A percentile compares a stretch with the other conserved stretches of the same genome.
Conservation (phyloP, 306 rosid genomes). For the Gastrolobium bilobum region DNA sequence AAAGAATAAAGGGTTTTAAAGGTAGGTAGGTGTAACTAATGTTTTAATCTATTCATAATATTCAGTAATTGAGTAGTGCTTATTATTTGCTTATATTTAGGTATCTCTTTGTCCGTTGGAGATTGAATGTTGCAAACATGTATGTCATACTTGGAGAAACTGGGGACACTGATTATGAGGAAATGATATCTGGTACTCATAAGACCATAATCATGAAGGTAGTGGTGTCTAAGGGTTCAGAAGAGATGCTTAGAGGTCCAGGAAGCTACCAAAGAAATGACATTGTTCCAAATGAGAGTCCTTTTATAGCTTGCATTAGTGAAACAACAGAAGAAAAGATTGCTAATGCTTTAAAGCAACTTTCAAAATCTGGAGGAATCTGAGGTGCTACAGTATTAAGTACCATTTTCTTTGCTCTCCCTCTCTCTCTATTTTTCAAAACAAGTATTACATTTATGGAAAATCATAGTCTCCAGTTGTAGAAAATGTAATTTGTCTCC, state of each 20-base stretch:
- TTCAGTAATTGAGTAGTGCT: not conserved
- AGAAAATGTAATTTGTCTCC: too few species aligned
- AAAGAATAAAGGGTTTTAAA: not conserved
- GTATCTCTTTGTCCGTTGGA: conserved; percentile 93
- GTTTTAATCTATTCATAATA: not conserved
- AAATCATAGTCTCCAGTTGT: too few species aligned
- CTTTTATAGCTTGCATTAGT: conserved; percentile 49
- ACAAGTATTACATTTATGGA: not conserved
- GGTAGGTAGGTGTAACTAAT: too few species aligned
- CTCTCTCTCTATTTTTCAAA: not conserved
- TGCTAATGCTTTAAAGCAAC: conserved; percentile 48
- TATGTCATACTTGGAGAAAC: conserved; percentile 82
- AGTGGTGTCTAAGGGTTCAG: conserved; percentile 63
- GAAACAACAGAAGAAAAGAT: conserved; percentile 46
- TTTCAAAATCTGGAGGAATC: conserved; percentile 45
- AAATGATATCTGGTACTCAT: conserved; percentile 90
- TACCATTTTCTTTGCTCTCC: conserved; percentile 5
- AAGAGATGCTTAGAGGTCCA: conserved; percentile 63
- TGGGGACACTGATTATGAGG: conserved; percentile 89
- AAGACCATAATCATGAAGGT: conserved; percentile 83
- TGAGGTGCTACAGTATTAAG: conserved; percentile 32
- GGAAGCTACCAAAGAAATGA: conserved; percentile 85
- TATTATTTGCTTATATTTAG: conserved; percentile 45
- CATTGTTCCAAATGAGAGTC: conserved; percentile 73
- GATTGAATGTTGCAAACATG: conserved; percentile 85